Evolutionary conservation across 371 early-diverging fungal species (phyloP), one percentile per base, ranked within the genome.

Genomic region (Mucor indicus): DNA sequence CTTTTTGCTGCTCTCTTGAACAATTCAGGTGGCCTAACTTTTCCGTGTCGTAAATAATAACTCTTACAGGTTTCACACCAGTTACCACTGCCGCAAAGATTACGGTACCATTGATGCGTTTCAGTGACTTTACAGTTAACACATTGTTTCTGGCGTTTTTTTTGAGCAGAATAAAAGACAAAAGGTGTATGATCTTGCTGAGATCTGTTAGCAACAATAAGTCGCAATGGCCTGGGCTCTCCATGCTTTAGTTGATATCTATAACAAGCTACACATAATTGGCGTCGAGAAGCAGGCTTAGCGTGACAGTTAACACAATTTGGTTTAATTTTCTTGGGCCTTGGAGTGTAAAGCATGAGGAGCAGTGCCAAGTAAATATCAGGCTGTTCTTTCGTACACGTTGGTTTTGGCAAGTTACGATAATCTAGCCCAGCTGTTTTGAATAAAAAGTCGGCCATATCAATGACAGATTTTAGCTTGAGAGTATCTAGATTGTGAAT

Each of bases 221-320:
- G 41, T 7, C 70, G 55, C 13, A 64, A 53, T 0, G 74, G 74
- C 2, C 70, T 50, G 15, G 70, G 41, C 15, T 62, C 61, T 15
- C 51, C 52, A 24, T 69, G 60, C 31, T 69, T 67, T 27, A 69
- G 54, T 45, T 69, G 63, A 21, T 73, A 69, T 2, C 70, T 49
- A 23, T 73, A 69, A 48, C 67, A 67, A 21, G 70, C 67, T 10
- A 69, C 67, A 37, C 74, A 74, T 2, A 74, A 40, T 9, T 55
- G 42, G 35, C 74, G 74, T 19, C 70, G 57, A 8, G 70, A 69
- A 20, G 70, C 60, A 38, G 67, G 61, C 20, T 74, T 74, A 1
- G 60, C 61, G 20, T 58, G 62, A 41, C 70, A 74, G 22, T 74
- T 74, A 30, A 52, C 40, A 21, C 74, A 74, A 42, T 63, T 64